These are phyloP conservation scores for Cymbopogon citratus DNA, from an alignment of 176 grass and related monocot species.

Conservation along the genomic window DNA sequence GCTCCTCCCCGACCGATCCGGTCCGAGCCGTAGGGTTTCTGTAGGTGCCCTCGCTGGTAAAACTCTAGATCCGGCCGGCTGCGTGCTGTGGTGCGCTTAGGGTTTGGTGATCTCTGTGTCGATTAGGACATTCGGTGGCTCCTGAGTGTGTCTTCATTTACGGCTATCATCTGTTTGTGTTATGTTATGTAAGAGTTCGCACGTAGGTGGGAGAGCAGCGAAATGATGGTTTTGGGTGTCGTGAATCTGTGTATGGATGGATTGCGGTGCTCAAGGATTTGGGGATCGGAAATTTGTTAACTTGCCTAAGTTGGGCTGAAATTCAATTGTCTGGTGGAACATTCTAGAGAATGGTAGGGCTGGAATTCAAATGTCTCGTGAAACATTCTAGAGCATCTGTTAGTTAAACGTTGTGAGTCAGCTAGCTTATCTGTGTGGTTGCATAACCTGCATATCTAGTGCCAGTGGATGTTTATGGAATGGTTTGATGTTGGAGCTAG, in stretches of 20 bases:
- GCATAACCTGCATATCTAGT: background rate
- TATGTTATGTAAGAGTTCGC: background rate
- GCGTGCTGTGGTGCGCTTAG: background rate
- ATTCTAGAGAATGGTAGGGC: background rate
- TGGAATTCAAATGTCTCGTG: background rate
- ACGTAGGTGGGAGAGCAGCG: background rate
- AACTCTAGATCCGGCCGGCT: slow-evolving; percentile 19
- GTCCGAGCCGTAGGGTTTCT: background rate
- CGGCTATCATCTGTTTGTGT: background rate
- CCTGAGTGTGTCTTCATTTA: background rate
- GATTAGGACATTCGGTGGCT: background rate
- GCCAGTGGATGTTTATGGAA: background rate
- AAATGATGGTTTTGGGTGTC: background rate
- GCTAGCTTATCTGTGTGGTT: background rate
- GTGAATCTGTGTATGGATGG: background rate
- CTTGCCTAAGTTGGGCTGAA: background rate
- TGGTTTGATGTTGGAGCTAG: background rate
- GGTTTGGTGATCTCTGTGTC: background rate
- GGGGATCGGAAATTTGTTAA: background rate
- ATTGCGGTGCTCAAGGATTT: background rate
- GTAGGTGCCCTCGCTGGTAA: background rate
- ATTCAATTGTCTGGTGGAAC: background rate
- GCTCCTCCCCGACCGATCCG: slow-evolving; percentile 9
- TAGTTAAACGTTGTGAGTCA: background rate
- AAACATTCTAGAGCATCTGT: background rate